phyloP scores from a whole-genome alignment of 2,329 filamentous ascomycete species.

The Arachnopeziza araneosa region DNA sequence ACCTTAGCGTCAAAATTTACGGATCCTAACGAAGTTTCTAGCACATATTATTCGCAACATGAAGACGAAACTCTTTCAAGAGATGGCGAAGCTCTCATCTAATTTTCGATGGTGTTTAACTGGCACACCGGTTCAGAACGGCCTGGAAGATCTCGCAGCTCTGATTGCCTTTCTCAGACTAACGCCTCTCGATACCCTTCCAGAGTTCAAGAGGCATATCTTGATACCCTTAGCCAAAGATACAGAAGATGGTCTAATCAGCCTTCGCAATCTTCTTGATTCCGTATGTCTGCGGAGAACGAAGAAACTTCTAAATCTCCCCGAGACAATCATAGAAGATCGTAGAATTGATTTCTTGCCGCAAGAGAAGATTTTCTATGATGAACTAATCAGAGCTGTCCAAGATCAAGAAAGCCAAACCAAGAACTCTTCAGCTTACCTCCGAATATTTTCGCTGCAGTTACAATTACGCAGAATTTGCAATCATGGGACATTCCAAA shows the following conservation, averaged over 20 bases:
- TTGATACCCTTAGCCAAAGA: conserved; percentile 24
- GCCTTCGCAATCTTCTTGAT: conserved; percentile 32
- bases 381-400: conserved; percentile 6
- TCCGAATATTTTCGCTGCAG: conserved; percentile 12
- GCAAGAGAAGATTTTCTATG: conserved; percentile 19
- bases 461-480: conserved; percentile 13
- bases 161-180: conserved; percentile 23
- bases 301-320: conserved; percentile 36
- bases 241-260: conserved; percentile 17
- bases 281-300: conserved; percentile 39
- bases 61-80: conserved; percentile 39
- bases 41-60: conserved; percentile 46
- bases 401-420: conserved; percentile 5
- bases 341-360: conserved; percentile 31
- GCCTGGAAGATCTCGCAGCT: conserved; percentile 29
- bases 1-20: neutral
- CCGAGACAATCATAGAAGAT: conserved; percentile 22
- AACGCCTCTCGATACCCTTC: conserved; percentile 6
- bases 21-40: conserved; percentile 14
- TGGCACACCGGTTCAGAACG: conserved; percentile 28
- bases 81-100: conserved; percentile 38
- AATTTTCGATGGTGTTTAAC: conserved; percentile 34
- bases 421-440: conserved; percentile 6
- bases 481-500: conserved; percentile 15
- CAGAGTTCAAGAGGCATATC: conserved; percentile 14